Base-by-base conservation (phyloP, 371 early-diverging fungal species). In the Rhizomucor miehei region DNA sequence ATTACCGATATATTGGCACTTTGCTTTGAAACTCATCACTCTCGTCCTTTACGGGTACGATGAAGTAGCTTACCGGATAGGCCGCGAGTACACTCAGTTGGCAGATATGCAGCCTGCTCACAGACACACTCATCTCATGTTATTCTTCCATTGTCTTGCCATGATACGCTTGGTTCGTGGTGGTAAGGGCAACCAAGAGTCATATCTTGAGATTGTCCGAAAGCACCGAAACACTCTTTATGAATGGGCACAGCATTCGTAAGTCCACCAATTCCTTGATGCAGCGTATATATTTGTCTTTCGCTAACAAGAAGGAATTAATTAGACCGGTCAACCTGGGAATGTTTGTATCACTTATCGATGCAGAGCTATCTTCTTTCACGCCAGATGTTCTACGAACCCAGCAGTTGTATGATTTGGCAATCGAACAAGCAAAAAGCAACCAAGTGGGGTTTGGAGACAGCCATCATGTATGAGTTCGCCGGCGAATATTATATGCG, bases 291-390 rank as follows among this genome's bases (percentile, higher is more conserved):
- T 8, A 2, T 0, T 48, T 45, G 5, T 46, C 44, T 38, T 19
- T 12, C 21, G 20, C 46, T 35, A 36, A 39, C n/a, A 20, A 43
- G 29, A 58, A 47, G 29, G 8, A 29, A 5, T 29, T 8, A 8
- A 29, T 29, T 29, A 29, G 29, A 48, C 66, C 66, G 38, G 48
- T 52, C 40, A 75, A 72, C 21, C 50, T 72, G 11, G 56, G 61
- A 20, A 66, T 70, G 68, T 57, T 63, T 52, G 57, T 69, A 9
- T 59, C 64, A 21, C 53, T 62, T 13, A 67, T 75, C 17, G 70
- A 77, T 52, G 77, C 77, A n/a, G 77, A 77, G 40, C 44, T 77
- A 3, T 63, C 74, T 12, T 57, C 66, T 5, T 48, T 77, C 20
- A 53, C 61, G 0, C 16, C 38, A 1, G 54, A 77, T 6, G 54